Base-by-base conservation (phyloP, 805 yeast genomes). In the Zygoascus biomembranicola region DNA sequence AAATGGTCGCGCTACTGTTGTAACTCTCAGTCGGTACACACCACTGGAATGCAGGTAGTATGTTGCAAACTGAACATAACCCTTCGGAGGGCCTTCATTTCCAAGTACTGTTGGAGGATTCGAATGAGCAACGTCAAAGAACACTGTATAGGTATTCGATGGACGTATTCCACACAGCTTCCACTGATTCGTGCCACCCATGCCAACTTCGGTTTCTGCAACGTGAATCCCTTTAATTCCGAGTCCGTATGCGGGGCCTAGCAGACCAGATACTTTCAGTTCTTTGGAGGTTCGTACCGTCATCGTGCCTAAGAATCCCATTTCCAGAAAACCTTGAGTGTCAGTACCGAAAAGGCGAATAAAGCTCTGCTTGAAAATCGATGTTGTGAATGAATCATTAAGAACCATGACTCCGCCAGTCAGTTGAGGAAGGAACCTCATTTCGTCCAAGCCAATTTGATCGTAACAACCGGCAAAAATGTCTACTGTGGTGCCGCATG, bases 381-480 rank as follows among this genome's bases (percentile, higher is more conserved):
- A 83, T 10, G 97, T 90, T 43, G 95, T 87, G 74, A 90, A 90
- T 10, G 97, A 89, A 74, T 90, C 98, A 1, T 95, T 78, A 61
- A 90, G 80, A 37, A 90, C 80, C 54, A 90, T 72, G 19, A 83
- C 83, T 69, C 98, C 98, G 59, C 97, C 97, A 11, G 96, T 90
- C 61, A 77, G 76, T 67, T 85, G 83, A 54, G 94, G 79, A 57
- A 90, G 73, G 52, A 83, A 75, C 69, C 87, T 84, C 97, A 90
- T 90, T 73, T 90, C 98, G 61, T 82, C 83, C 76, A 90, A 80
- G 66, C 98, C 98, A 54, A 90, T 84, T 75, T 90, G 98, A 72
- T 90, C 98, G 69, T 88, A 89, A 73, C 96, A 89, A 56, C 97
- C 97, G 23, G 95, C 96, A 70, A 87, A 90, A 45, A 90, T 80